A percentile compares a stretch with the other conserved stretches of the same genome.
Evolutionary conservation across 1,139 yeast species (phyloP).

Genomic region (Blastobotrys petasosporus): DNA sequence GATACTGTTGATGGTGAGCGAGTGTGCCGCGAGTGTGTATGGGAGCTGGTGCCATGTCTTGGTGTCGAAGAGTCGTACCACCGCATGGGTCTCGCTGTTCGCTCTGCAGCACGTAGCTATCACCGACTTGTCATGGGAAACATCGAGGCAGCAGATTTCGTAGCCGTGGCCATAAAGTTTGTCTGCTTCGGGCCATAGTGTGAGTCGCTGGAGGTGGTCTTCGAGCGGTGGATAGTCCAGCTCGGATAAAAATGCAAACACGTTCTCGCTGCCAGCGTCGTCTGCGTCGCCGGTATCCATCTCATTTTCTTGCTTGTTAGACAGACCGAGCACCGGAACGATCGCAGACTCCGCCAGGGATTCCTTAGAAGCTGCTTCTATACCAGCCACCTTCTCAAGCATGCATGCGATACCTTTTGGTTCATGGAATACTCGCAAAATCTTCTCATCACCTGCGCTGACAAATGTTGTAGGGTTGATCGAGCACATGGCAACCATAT

Average conservation of each 20-base stretch:
- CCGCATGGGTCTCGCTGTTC: slow-evolving; percentile 78
- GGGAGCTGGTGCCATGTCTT: slow-evolving; percentile 56
- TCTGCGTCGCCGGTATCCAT: slow-evolving; percentile 38
- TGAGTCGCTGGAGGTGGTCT: slow-evolving; percentile 83
- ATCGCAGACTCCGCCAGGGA: slow-evolving; percentile 73
- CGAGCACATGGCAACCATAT: slow-evolving; percentile 79
- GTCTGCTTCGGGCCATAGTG: slow-evolving; percentile 92
- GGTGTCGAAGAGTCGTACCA: slow-evolving; percentile 66
- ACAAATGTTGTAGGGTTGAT: slow-evolving; percentile 61
- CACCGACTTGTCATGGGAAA: slow-evolving; percentile 55
- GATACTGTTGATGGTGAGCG: slow-evolving; percentile 77
- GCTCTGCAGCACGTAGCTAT: slow-evolving; percentile 92
- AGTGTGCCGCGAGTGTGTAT: slow-evolving; percentile 52
- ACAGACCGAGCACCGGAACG: slow-evolving; percentile 87
- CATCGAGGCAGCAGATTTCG: slow-evolving; percentile 77
- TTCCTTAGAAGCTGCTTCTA: slow-evolving; percentile 29
- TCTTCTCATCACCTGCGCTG: slow-evolving; percentile 95
- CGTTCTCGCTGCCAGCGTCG: slow-evolving; percentile 19
- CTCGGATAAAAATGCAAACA: slow-evolving; percentile 31
- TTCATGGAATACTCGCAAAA: slow-evolving; percentile 80
- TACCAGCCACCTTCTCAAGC: slow-evolving; percentile 50
- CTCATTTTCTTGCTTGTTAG: slow-evolving; percentile 75
- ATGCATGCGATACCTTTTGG: slow-evolving; percentile 73
- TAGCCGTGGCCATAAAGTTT: slow-evolving; percentile 97
- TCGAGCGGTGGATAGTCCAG: slow-evolving; percentile 69